Percentiles rank a stretch among this genome's conserved stretches.
Conservation (phyloP, 768 basidiomycete species). For the Termitomyces sp. region DNA sequence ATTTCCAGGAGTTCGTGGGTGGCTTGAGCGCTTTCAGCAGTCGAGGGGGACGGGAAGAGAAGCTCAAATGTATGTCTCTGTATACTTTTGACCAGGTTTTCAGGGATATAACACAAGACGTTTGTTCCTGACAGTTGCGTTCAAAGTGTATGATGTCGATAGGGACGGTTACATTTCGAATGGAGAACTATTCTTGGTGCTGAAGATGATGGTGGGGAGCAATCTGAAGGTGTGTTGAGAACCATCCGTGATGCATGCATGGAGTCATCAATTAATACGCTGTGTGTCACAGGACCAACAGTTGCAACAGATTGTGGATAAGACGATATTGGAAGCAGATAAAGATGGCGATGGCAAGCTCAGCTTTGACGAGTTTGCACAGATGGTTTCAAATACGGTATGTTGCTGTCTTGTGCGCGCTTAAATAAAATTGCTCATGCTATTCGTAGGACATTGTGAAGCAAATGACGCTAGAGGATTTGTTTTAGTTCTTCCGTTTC, state of each 20-base stretch:
- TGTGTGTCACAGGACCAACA: conserved; percentile 77
- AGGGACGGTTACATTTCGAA: conserved; percentile 97
- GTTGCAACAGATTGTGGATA: conserved; percentile 98
- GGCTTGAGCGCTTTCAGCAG: conserved; percentile 97
- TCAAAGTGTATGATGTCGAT: conserved; percentile 99
- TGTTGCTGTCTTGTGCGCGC: conserved; percentile 24
- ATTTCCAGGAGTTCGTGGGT: conserved; percentile 99
- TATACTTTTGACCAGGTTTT: neutral
- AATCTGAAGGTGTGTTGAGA: conserved; percentile 78
- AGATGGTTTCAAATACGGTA: conserved; percentile 96
- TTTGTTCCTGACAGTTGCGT: conserved; percentile 68
- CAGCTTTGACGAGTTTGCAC: conserved; percentile 94
- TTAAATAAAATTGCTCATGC: neutral
- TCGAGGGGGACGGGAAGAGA: conserved; percentile 95
- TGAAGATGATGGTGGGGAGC: conserved; percentile 99
- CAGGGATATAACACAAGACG: conserved; percentile 1
- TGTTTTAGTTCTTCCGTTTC: conserved; percentile 53
- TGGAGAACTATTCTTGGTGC: conserved; percentile 94
- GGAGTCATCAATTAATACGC: conserved; percentile 6
- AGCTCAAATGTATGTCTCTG: conserved; percentile 76
- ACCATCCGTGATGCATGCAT: conserved; percentile 17
- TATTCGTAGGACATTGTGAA: conserved; percentile 89
- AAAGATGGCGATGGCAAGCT: conserved; percentile 97
- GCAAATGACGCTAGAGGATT: conserved; percentile 96
- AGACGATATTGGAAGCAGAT: conserved; percentile 99